Conservation (phyloP, 495 filamentous ascomycete genomes). For the Penicillium simplicissimum region DNA sequence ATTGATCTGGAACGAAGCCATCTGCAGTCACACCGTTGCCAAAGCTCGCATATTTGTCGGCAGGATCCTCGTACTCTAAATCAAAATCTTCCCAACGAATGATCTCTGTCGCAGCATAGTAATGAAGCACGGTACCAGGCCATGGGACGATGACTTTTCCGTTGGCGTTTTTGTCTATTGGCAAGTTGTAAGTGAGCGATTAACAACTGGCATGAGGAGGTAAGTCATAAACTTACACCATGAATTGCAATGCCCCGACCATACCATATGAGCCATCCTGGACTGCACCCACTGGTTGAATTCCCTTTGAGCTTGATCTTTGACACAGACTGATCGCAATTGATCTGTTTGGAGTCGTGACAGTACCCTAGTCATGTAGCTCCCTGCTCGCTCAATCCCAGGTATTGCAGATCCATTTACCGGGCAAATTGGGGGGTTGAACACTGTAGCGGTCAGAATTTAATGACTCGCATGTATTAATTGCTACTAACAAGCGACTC, state of each 20-base stretch:
- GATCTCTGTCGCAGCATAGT: not conserved
- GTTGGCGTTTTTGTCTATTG: not conserved
- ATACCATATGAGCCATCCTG: not conserved
- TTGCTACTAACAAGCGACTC: not conserved
- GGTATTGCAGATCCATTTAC: not conserved
- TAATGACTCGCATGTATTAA: not conserved
- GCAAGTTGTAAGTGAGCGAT: not conserved
- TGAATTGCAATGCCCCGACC: not conserved
- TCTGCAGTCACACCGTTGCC: not conserved
- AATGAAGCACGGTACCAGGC: slow-evolving; percentile 1
- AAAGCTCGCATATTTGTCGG: not conserved
- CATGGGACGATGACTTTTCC: not conserved
- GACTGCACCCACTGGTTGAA: not conserved
- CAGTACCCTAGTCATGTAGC: not conserved
- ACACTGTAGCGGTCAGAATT: not conserved
- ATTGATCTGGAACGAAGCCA: not conserved
- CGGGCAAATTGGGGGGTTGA: not conserved
- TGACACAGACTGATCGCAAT: not conserved
- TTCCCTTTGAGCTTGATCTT: not conserved
- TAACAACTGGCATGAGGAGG: not conserved
- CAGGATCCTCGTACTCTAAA: not conserved
- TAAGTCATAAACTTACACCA: not conserved
- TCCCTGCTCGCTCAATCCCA: not conserved
- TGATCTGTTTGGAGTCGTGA: not conserved
- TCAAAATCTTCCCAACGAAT: not conserved